Base-by-base conservation (phyloP, 805 yeast genomes). In the Metschnikowia lunata region DNA sequence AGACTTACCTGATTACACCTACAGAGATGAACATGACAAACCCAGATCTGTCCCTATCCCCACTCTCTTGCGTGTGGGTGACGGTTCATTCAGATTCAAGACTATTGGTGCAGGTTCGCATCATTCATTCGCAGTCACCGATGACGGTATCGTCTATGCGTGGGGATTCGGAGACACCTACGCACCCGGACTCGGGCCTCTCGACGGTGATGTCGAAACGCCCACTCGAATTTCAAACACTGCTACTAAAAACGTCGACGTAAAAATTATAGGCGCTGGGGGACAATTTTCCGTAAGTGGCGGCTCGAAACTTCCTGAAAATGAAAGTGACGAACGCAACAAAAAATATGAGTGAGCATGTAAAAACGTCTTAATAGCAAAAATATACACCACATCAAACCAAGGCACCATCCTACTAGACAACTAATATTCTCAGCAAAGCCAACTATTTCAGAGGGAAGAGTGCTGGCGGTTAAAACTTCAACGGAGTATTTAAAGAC, bases 81-180 rank as follows among this genome's bases (percentile, higher is more conserved):
- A 57, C 6, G 54, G 50, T 6, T 48, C 55, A 23, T 55, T 68
- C 29, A 63, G 62, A 41, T 58, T 64, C 36, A 68, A 67, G 46
- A 46, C 65, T 0, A 72, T 91, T 36, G 84, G 95, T 7, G 80
- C 84, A 31, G 99, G 99, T 1, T 83, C 96, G 1, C 98, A 93
- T 57, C 99, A 93, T 62, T 85, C 95, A 2, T 67, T 93, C 43
- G 97, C 96, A 1, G 75, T 90, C 6, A 80, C 95, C 3, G 77
- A 73, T 18, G 88, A 87, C 55, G 99, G 99, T 11, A 69, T 86
- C 40, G 86, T 82, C 1, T 93, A 81, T 69, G 79, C 97, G 1
- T 93, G 99, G 99, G 99, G 99, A 1, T 93, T 90, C 61, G 97
- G 95, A 36, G 98, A 91, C 54, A 90, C 97, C 1, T 93, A 88